phyloP scores from a whole-genome alignment of 352 stramenopile genomes.

The Globisporangium mamillatum region DNA sequence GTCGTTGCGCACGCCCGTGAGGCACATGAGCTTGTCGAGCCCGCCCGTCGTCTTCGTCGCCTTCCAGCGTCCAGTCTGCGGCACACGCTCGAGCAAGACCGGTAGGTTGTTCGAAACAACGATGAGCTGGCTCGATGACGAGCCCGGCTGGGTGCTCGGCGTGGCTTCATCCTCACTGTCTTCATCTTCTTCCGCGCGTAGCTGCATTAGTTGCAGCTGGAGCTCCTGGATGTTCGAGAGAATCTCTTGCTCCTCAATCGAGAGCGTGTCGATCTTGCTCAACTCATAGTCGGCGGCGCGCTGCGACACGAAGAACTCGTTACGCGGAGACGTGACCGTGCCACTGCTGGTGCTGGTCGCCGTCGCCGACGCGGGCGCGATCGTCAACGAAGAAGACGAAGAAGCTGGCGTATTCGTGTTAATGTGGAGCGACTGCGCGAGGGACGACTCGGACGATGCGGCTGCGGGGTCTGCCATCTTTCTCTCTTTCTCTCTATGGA shows the following conservation, averaged over 20 bases:
- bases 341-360: slow-evolving; percentile 8
- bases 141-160: slow-evolving; percentile 15
- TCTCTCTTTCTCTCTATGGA: background rate
- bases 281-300: slow-evolving; percentile 65
- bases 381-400: background rate
- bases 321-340: slow-evolving; percentile 46
- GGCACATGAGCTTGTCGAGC: slow-evolving; percentile 81
- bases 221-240: slow-evolving; percentile 89
- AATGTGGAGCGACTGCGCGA: slow-evolving; percentile 13
- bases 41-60: slow-evolving; percentile 85
- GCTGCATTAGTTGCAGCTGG: slow-evolving; percentile 81
- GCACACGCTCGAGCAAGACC: slow-evolving; percentile 66
- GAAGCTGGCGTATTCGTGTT: slow-evolving; percentile 5
- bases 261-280: slow-evolving; percentile 66
- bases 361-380: background rate
- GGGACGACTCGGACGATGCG: background rate
- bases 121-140: slow-evolving; percentile 60
- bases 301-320: slow-evolving; percentile 80
- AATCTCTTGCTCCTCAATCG: slow-evolving; percentile 85
- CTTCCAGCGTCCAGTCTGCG: slow-evolving; percentile 78
- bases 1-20: slow-evolving; percentile 62
- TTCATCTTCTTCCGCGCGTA: slow-evolving; percentile 63
- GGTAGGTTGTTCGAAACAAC: slow-evolving; percentile 88
- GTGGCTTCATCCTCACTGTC: slow-evolving; percentile 53
- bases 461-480: background rate